These are phyloP conservation scores for Pythium myriotylum DNA, from an alignment of 352 stramenopile genomes.

Conservation along the genomic window DNA sequence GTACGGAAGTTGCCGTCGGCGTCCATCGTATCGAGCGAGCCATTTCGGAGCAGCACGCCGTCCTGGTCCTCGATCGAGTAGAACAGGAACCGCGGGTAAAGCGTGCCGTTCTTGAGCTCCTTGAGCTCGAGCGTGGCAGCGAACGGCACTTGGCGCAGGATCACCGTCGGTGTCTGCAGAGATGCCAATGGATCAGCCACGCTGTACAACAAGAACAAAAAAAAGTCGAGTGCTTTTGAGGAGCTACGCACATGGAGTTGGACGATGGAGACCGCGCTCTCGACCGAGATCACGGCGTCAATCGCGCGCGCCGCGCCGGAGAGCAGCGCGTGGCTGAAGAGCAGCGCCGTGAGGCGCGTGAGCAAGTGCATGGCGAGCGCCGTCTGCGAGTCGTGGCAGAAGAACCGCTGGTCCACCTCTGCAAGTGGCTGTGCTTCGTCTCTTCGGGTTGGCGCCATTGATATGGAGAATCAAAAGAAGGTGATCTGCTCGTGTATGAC, in stretches of 20 bases:
- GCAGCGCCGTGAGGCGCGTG: slow-evolving; percentile 20
- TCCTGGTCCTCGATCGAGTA: slow-evolving; percentile 59
- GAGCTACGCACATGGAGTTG: slow-evolving; percentile 15
- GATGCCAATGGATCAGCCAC: slow-evolving; percentile 13
- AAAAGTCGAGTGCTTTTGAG: no score
- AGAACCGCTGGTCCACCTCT: background rate
- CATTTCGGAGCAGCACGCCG: slow-evolving; percentile 56
- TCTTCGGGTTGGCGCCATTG: slow-evolving; percentile 27
- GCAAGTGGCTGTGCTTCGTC: slow-evolving; percentile 21
- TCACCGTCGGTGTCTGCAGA: slow-evolving; percentile 61
- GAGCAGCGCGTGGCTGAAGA: slow-evolving; percentile 18
- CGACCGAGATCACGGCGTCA: background rate
- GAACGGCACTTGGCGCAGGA: slow-evolving; percentile 74
- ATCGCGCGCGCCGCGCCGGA: background rate
- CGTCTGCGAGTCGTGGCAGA: background rate
- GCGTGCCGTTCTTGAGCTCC: slow-evolving; percentile 77
- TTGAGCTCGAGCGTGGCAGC: slow-evolving; percentile 62
- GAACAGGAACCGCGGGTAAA: slow-evolving; percentile 64
- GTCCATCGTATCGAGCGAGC: slow-evolving; percentile 67
- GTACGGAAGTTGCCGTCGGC: slow-evolving; percentile 65
- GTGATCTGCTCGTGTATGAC: background rate
- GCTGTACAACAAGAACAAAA: no score
- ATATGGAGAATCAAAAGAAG: slow-evolving; percentile 10
- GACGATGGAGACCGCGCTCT: slow-evolving; percentile 4
- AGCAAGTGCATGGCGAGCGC: slow-evolving; percentile 10